A percentile compares a stretch with the other conserved stretches of the same genome.
phyloP scores from a whole-genome alignment of 306 rosid genomes.

The Inga oerstediana region DNA sequence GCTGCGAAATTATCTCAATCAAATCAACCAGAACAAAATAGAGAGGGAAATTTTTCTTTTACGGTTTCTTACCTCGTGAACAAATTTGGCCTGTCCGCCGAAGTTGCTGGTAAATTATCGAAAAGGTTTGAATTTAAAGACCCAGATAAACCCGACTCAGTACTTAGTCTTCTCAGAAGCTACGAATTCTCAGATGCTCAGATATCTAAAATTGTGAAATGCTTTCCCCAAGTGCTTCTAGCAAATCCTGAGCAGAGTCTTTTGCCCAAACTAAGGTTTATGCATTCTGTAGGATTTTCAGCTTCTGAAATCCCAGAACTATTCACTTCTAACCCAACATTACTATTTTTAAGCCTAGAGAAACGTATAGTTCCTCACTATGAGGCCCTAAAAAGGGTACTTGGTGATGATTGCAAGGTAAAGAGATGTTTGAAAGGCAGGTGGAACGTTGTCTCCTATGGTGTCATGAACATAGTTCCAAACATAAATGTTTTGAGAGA shows the following conservation, averaged over 20 bases:
- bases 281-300: conserved; percentile 37
- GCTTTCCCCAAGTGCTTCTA: background rate
- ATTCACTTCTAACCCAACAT: background rate
- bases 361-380: background rate
- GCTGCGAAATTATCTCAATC: background rate
- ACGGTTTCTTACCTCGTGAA: conserved; percentile 1
- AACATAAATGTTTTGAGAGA: background rate
- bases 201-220: background rate
- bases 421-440: background rate
- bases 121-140: conserved; percentile 6
- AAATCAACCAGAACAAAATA: background rate
- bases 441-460: background rate
- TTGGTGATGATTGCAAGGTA: background rate
- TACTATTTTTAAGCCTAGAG: conserved; percentile 34
- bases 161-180: conserved; percentile 20
- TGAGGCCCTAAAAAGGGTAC: background rate
- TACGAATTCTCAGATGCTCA: conserved; percentile 30
- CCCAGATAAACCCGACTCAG: background rate
- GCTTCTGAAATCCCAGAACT: conserved; percentile 27
- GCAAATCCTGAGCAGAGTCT: background rate
- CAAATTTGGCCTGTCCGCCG: conserved; percentile 36
- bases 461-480: background rate
- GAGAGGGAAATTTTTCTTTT: background rate
- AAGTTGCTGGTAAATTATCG: conserved; percentile 28
- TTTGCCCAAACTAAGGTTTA: background rate